Conservation (phyloP, 1,284 basidiomycete genomes). For the Neolentinus lepideus region DNA sequence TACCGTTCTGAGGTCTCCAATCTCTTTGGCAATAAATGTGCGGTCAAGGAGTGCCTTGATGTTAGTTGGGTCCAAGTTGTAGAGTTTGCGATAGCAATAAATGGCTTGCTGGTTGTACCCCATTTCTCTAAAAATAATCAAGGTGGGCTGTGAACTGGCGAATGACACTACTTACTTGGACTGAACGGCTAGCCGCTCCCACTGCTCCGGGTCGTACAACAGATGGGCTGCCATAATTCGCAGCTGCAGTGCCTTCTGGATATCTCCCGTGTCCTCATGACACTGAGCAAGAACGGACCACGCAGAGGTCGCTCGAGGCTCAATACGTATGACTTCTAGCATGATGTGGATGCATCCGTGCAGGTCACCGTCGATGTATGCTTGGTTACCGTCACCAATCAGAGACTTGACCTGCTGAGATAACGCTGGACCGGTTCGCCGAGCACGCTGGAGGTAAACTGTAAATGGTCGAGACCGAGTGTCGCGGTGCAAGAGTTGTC, state of each 20-base stretch:
- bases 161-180: slow-evolving; percentile 47
- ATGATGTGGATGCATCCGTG: slow-evolving; percentile 72
- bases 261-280: slow-evolving; percentile 63
- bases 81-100: slow-evolving; percentile 87
- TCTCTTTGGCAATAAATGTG: slow-evolving; percentile 74
- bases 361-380: slow-evolving; percentile 71
- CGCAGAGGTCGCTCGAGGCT: slow-evolving; percentile 77
- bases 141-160: too few relatives aligned
- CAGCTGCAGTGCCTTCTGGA: slow-evolving; percentile 73
- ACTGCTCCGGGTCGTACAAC: slow-evolving; percentile 77
- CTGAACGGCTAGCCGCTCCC: slow-evolving; percentile 74
- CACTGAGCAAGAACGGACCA: slow-evolving; percentile 86
- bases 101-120: slow-evolving; percentile 81
- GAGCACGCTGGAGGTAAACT: slow-evolving; percentile 22
- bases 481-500: slow-evolving; percentile 5
- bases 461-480: not conserved
- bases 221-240: slow-evolving; percentile 90
- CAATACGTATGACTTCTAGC: slow-evolving; percentile 90
- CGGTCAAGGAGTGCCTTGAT: slow-evolving; percentile 89
- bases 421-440: slow-evolving; percentile 46
- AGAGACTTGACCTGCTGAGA: slow-evolving; percentile 79
- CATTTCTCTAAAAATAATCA: slow-evolving; percentile 39
- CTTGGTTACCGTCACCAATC: slow-evolving; percentile 84
- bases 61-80: slow-evolving; percentile 75
- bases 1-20: slow-evolving; percentile 65